Evolutionary conservation across 2,329 filamentous ascomycete species (phyloP).

Genomic region (Bimuria novae-zelandiae): DNA sequence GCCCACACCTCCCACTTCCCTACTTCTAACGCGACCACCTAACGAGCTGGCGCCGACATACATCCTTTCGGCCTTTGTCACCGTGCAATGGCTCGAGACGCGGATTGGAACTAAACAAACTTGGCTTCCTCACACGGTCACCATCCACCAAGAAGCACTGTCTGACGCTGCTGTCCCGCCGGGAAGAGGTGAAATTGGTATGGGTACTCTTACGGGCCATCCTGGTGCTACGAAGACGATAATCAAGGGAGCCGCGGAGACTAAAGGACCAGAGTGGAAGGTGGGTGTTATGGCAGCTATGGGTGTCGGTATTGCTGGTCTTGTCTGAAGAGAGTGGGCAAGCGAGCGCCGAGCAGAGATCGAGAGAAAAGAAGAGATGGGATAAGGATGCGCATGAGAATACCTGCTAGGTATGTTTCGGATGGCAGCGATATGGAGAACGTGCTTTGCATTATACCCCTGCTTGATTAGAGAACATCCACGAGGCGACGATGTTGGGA

Average conservation of each 20-base stretch:
- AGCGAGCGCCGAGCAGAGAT: not conserved
- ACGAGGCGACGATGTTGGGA: not conserved
- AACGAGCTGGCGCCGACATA: not conserved
- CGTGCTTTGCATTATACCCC: conserved; percentile 8
- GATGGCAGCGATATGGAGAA: conserved; percentile 1
- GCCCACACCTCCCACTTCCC: not conserved
- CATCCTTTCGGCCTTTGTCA: conserved; percentile 23
- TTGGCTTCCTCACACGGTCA: conserved; percentile 39
- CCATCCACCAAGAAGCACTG: conserved; percentile 24
- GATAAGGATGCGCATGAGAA: not conserved
- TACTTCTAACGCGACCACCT: not conserved
- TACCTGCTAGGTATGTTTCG: not conserved
- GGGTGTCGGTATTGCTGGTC: conserved; percentile 27
- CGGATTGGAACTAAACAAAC: conserved; percentile 32
- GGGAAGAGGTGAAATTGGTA: conserved; percentile 37
- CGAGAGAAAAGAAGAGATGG: too few species aligned
- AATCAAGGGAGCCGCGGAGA: conserved; percentile 23
- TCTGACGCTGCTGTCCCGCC: conserved; percentile 20
- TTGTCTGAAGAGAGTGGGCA: not conserved
- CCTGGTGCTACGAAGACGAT: conserved; percentile 34
- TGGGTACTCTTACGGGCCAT: conserved; percentile 41
- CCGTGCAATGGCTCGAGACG: conserved; percentile 41
- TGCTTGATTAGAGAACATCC: not conserved
- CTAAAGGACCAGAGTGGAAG: conserved; percentile 19
- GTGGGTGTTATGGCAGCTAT: conserved; percentile 26